Evolutionary conservation across 2,329 filamentous ascomycete species (phyloP).

Genomic region (Myriosclerotinia curreyana): DNA sequence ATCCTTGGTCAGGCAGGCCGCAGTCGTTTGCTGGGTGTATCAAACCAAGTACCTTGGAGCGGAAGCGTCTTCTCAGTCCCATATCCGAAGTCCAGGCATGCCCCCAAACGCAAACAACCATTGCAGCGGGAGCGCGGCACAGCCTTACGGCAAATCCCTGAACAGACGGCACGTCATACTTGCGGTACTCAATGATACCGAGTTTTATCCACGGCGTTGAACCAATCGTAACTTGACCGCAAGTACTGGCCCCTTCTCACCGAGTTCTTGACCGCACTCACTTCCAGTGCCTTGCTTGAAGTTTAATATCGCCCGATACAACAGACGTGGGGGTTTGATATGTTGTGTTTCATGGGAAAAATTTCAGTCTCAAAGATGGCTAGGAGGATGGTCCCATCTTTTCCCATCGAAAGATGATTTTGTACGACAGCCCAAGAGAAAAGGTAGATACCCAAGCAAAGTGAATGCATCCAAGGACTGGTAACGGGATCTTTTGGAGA

Average conservation of each 20-base stretch:
- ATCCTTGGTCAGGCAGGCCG: conserved; percentile 6
- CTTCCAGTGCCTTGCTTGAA: conserved; percentile 7
- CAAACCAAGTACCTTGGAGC: conserved; percentile 9
- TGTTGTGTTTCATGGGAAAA: conserved; percentile 19
- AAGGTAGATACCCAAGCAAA: background rate
- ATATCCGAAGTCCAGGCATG: conserved; percentile 22
- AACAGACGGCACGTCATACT: conserved; percentile 20
- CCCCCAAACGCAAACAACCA: conserved; percentile 24
- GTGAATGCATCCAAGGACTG: conserved; percentile 5
- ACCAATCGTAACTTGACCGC: conserved; percentile 5
- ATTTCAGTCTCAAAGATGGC: background rate
- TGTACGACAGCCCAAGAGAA: conserved; percentile 10
- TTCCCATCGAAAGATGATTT: conserved; percentile 8
- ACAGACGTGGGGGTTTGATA: conserved; percentile 15
- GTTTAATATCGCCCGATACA: conserved; percentile 1
- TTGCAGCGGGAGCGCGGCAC: conserved; percentile 24
- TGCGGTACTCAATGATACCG: background rate
- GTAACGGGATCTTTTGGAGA: conserved; percentile 19
- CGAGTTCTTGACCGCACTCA: conserved; percentile 20
- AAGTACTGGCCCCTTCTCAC: conserved; percentile 13
- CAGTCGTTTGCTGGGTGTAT: conserved; percentile 11
- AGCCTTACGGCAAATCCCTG: conserved; percentile 24
- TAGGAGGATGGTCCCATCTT: background rate
- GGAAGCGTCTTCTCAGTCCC: background rate
- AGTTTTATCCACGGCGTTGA: conserved; percentile 1